phyloP scores from a whole-genome alignment of 2,329 filamentous ascomycete genomes.

The Aspergillus uvarum region DNA sequence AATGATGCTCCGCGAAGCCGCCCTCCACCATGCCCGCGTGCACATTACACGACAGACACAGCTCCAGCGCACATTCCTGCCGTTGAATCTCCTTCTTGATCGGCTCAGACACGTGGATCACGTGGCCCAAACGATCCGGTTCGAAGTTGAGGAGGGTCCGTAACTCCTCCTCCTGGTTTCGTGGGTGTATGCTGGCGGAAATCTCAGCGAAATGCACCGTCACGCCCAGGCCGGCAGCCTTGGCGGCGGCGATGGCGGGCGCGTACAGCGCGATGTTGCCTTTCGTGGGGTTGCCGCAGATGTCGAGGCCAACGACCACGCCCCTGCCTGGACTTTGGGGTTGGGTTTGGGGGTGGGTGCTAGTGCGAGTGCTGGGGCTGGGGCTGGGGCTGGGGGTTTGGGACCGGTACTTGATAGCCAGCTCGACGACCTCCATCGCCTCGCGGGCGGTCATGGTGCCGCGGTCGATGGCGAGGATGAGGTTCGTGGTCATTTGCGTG shows the following conservation, averaged over 20 bases:
- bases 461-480: constrained; percentile 76
- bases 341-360: too few species aligned
- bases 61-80: constrained; percentile 64
- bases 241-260: constrained; percentile 59
- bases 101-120: constrained; percentile 68
- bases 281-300: constrained; percentile 72
- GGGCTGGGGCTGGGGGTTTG: too few species aligned
- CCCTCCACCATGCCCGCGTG: constrained; percentile 70
- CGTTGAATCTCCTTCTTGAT: constrained; percentile 58
- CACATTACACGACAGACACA: constrained; percentile 81
- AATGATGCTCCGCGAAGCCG: constrained; percentile 69
- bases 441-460: constrained; percentile 57
- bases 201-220: constrained; percentile 80
- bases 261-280: constrained; percentile 62
- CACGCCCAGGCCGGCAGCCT: constrained; percentile 56
- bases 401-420: constrained; percentile 57
- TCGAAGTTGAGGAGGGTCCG: constrained; percentile 62
- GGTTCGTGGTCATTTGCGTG: constrained; percentile 62
- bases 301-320: constrained; percentile 71
- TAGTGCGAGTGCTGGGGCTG: too few species aligned
- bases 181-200: constrained; percentile 30
- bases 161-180: constrained; percentile 61
- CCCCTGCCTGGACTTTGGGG: constrained; percentile 19
- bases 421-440: constrained; percentile 62
- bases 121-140: constrained; percentile 72